Base-by-base conservation (phyloP, 2,329 filamentous ascomycete genomes). In the Xylaria sp. region DNA sequence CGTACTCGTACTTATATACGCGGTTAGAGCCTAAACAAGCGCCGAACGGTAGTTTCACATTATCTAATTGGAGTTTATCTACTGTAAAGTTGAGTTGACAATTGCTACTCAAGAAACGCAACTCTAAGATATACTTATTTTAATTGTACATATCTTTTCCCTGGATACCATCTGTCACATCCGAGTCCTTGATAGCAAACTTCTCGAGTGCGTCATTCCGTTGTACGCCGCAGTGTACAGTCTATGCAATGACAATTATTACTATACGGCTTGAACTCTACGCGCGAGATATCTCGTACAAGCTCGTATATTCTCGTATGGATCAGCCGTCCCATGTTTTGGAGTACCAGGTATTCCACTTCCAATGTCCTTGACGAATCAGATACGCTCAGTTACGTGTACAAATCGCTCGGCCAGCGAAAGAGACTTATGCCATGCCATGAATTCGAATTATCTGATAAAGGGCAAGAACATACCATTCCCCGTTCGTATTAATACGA, bases 251-350 rank as follows among this genome's bases (percentile, higher is more conserved):
- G 7, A 18, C 41, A n/a, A 46, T 18, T 46, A 18, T n/a, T 2
- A 46, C 41, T n/a, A 46, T 46, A 46, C 13, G 7, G 41, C 18
- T n/a, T 46, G 41, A 46, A 7, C 41, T 5, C n/a, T 3, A 46
- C 18, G 46, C n/a, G 23, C n/a, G 52, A 31, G 52, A 55, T 15
- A 61, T 12, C 43, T 59, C 57, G 57, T 59, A 52, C 31, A 48
- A 18, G 8, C 58, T 66, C 64, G 64, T 66, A 56, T 62, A 55
- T 5, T 18, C 41, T 46, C 41, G 41, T 46, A 46, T 46, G 20
- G 54, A 18, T 48, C 46, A 46, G 9, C 51, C 57, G 52, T 41
- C 39, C 46, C 7, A 10, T 8, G 46, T n/a, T 48, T 48, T 48
- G 46, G n/a, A 20, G n/a, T 48, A 10, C 46, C n/a, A n/a, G 20